Evolutionary conservation across 2,329 filamentous ascomycete species (phyloP).

Genomic region (Coniochaeta sp.): DNA sequence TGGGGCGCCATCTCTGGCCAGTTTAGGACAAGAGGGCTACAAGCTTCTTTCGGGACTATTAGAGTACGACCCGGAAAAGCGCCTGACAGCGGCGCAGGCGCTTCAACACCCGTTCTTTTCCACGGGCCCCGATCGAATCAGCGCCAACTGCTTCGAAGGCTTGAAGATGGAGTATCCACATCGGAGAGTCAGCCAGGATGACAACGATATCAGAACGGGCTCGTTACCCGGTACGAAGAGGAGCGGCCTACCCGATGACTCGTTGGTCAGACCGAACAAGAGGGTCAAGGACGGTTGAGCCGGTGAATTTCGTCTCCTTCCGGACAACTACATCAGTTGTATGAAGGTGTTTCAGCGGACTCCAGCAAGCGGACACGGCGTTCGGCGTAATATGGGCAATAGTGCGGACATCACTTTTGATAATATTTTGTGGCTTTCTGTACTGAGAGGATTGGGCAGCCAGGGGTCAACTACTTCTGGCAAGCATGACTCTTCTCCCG

Average conservation of each 20-base stretch:
- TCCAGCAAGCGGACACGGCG: not conserved
- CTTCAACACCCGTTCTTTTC: conserved; percentile 88
- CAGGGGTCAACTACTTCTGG: not conserved
- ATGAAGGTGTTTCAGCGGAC: not conserved
- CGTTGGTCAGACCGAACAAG: conserved; percentile 55
- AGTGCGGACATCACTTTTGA: not conserved
- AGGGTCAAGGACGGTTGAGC: conserved; percentile 48
- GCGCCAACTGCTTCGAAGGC: conserved; percentile 84
- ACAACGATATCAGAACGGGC: conserved; percentile 89
- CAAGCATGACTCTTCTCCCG: not conserved
- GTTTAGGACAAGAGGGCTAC: conserved; percentile 70
- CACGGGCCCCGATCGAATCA: conserved; percentile 59
- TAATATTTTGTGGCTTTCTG: not conserved
- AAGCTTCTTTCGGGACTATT: conserved; percentile 74
- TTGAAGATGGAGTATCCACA: conserved; percentile 84
- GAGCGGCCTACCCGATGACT: conserved; percentile 77
- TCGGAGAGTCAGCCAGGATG: conserved; percentile 84
- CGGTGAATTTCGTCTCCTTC: not conserved
- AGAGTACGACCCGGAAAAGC: conserved; percentile 86
- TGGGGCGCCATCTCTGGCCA: conserved; percentile 40
- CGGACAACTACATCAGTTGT: not conserved
- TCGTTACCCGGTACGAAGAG: conserved; percentile 88
- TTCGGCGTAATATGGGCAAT: not conserved
- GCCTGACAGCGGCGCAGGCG: conserved; percentile 80
- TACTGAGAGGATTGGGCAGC: not conserved